Evolutionary conservation across 148 eudicot genomes (phyloP), one percentile per base, ranked within the genome.

Genomic region (Amaranthus palmeri): DNA sequence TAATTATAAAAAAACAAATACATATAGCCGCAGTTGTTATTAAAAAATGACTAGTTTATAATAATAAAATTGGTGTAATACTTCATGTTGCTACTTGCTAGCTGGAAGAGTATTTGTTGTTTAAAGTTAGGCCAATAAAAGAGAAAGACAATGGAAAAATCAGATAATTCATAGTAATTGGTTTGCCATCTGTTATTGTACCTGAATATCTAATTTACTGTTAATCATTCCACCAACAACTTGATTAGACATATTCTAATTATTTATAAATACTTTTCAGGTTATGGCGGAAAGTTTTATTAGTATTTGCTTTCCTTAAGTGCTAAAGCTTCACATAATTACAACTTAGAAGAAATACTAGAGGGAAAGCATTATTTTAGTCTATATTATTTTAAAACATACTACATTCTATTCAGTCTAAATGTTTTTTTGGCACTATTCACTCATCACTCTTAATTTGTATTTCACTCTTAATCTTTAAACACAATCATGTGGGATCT

Each of bases 71-170:
- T 36, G 4, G 68, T 15, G 52, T 15, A 14, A 4, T 65, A 47
- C 7, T 6, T 65, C 2, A 11, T 6, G 6, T 48, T 4, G 13
- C 42, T n/a, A 18, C 18, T 3, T 7, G 15, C 41, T 47, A 47
- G 54, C 55, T 68, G 59, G 71, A 68, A 68, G 15, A 7, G 7
- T 47, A 25, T 68, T 25, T 25, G 25, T 65, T n/a, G 3, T 48
- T 65, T 17, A 54, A 54, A n/a, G 52, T 65, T 65, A 48, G 69
- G 69, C 43, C 52, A 18, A 65, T 65, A 41, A n/a, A 65, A 48
- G 14, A 25, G 36, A 25, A 48, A 50, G 45, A 51, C 43, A 25
- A 36, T 14, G 48, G 43, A 10, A 61, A 25, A 61, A 10, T 61
- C n/a, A 42, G 44, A 40, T 4, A 61, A 14, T 61, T 46, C 65